These are phyloP conservation scores for Acer saccharum DNA, from an alignment of 345 rosid species.

Conservation along the genomic window DNA sequence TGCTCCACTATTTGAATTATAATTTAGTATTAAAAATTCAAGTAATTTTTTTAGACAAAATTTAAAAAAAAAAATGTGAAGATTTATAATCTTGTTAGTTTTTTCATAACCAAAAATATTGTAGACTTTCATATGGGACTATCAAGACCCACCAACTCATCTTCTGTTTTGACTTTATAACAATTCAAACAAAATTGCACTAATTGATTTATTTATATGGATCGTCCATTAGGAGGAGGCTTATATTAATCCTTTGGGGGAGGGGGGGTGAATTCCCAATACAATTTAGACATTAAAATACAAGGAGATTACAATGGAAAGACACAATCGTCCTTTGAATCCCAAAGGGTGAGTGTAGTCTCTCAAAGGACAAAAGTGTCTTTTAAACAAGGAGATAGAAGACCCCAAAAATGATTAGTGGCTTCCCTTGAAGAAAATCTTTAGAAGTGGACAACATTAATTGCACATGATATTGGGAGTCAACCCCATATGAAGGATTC, in stretches of 20 bases:
- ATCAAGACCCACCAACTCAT: constrained; percentile 22
- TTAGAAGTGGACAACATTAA: constrained; percentile 12
- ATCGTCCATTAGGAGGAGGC: not conserved
- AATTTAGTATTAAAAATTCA: not conserved
- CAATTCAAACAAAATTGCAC: not conserved
- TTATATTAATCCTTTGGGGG: not conserved
- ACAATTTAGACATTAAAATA: constrained; percentile 2
- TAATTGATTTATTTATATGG: constrained; percentile 10
- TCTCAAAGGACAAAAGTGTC: not conserved
- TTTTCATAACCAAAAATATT: not conserved
- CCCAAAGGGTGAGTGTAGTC: not conserved
- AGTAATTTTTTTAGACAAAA: no score
- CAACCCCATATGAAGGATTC: constrained; percentile 23
- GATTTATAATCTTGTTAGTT: not conserved
- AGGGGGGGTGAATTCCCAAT: not conserved
- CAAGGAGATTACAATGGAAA: not conserved
- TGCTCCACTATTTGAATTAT: not conserved
- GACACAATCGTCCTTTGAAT: not conserved
- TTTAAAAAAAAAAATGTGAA: not conserved
- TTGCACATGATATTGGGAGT: constrained; percentile 32
- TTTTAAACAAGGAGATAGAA: not conserved
- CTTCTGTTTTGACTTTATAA: constrained; percentile 10
- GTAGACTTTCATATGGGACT: constrained; percentile 1
- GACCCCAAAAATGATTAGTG: not conserved
- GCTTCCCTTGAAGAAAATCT: not conserved